phyloP scores from a whole-genome alignment of 164 flowering plant species.

The Macadamia tetraphylla region DNA sequence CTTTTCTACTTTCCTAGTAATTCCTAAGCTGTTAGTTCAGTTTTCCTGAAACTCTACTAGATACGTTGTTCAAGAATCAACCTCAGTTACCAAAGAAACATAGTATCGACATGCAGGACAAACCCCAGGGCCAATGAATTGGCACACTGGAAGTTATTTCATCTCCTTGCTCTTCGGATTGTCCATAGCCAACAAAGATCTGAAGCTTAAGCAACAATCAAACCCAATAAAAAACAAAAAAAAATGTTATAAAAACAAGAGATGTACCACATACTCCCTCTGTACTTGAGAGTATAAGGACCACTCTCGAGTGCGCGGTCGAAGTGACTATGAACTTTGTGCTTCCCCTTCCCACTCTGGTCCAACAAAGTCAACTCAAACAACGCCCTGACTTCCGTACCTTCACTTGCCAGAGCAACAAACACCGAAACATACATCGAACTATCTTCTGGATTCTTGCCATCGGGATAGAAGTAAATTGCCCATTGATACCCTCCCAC shows the following conservation, averaged over 20 bases:
- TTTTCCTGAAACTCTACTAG: no score
- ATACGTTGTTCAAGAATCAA: no score
- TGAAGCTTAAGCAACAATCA: no score
- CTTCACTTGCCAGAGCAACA: slow-evolving; percentile 77
- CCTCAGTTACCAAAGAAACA: no score
- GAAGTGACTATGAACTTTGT: slow-evolving; percentile 85
- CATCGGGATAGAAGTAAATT: slow-evolving; percentile 86
- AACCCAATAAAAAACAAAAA: no score
- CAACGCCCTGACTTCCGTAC: slow-evolving; percentile 77
- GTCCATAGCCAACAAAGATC: no score
- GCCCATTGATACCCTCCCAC: slow-evolving; percentile 94
- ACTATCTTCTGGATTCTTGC: slow-evolving; percentile 77
- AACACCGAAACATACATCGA: slow-evolving; percentile 71
- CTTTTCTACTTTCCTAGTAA: no score
- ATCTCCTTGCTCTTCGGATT: no score
- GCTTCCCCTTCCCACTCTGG: slow-evolving; percentile 73
- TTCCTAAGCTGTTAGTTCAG: no score
- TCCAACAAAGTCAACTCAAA: slow-evolving; percentile 72
- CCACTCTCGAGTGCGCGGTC: slow-evolving; percentile 75
- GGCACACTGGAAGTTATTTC: no score
- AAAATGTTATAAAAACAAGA: neutral
- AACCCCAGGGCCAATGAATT: no score
- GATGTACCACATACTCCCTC: slow-evolving; percentile 89
- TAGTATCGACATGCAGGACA: no score
- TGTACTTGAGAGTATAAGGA: slow-evolving; percentile 73